Evolutionary conservation across 352 stramenopile genomes (phyloP), one percentile per base, ranked within the genome.

Genomic region (Thraustochytrium striatum): DNA sequence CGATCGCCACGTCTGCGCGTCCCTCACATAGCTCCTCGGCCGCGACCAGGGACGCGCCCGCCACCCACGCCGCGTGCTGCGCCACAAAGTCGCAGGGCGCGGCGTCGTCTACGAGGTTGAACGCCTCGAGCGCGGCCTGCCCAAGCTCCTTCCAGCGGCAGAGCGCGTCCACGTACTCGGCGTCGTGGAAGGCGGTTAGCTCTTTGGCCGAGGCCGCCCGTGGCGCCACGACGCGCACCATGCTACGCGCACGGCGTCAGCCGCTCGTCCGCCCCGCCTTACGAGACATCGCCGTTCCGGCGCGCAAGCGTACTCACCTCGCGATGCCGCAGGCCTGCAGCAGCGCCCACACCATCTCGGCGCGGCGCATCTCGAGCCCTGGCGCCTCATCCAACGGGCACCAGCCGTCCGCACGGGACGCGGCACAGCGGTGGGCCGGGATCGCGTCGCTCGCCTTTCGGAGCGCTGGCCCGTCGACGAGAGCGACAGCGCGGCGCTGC

Each of bases 71-170:
- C n/a, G 83, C 89, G 58, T 90, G 89, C 69, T 87, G 82, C 28
- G 84, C 84, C 28, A 90, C 57, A 0, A 82, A 75, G 28, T 82
- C 82, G 69, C 89, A 89, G 44, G 85, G 82, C 78, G 87, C 86
- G 13, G 84, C 82, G 68, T 90, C 87, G 50, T 91, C 85, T 5
- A 88, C 84, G 7, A 91, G 81, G 2, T 85, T 84, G 50, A 85
- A 88, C 21, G 82, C 73, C 38, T 85, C 57, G 16, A 70, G 62
- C 5, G 81, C 82, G 21, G 72, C 50, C 11, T 1, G 21, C 8
- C 30, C 16, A 7, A 69, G 21, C 2, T 32, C 19, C 57, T 39
- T 41, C 43, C 33, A 62, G 13, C 44, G 53, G 2, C 68, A 44
- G 9, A 89, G 62, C 2, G 73, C 75, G 8, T 86, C 81, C n/a